Evolutionary conservation across 306 rosid genomes (phyloP).

Genomic region (Dryas alaskensis): DNA sequence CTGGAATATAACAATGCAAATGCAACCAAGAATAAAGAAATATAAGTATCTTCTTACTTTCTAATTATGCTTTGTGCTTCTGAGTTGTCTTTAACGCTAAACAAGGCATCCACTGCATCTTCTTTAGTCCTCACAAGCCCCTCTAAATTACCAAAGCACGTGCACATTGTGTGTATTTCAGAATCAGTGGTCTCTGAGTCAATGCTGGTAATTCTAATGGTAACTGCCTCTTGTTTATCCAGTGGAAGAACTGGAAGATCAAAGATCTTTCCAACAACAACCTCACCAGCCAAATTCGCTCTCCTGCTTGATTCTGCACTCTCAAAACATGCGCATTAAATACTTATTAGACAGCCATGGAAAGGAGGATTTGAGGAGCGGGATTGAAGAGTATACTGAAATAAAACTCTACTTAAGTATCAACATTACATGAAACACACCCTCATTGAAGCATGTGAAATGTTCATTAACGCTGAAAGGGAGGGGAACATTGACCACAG

Average conservation of each 20-base stretch:
- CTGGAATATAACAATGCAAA: background rate
- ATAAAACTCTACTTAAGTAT: background rate
- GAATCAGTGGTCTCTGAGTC: conserved; percentile 19
- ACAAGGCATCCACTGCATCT: conserved; percentile 23
- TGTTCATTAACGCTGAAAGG: conserved; percentile 1
- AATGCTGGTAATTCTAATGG: conserved; percentile 20
- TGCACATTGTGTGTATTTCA: conserved; percentile 22
- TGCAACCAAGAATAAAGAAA: background rate
- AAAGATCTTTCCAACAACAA: background rate
- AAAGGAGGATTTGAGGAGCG: background rate
- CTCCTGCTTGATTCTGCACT: conserved; percentile 6
- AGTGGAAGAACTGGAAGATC: conserved; percentile 1
- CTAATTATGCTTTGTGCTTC: conserved; percentile 6
- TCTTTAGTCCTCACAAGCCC: conserved; percentile 25
- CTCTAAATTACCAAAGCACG: conserved; percentile 15
- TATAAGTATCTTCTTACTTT: conserved; percentile 20
- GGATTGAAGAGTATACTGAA: background rate
- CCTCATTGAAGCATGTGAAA: conserved; percentile 12
- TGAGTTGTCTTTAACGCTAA: background rate
- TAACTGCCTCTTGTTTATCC: conserved; percentile 6
- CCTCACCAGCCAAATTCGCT: conserved; percentile 9
- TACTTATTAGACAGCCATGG: conserved; percentile 3
- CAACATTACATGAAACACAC: background rate
- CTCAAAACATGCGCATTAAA: conserved; percentile 9
- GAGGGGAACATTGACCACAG: conserved; percentile 1